Conservation (phyloP, 192 early-diverging fungal genomes). For the Tieghemiomyces parasiticus region DNA sequence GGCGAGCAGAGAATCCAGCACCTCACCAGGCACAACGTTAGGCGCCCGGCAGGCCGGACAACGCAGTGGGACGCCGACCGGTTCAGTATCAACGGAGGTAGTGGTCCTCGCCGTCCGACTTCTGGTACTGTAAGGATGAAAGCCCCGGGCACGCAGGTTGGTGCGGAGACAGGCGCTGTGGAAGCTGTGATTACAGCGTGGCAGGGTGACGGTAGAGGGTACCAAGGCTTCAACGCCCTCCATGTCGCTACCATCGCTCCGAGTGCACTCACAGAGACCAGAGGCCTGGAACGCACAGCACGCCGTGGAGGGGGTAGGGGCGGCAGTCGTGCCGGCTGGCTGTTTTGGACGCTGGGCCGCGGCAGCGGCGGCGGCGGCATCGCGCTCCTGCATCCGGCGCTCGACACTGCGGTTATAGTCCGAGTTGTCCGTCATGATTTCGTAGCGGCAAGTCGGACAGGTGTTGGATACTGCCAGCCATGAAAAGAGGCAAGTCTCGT, state of each 20-base stretch:
- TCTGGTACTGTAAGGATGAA: background rate
- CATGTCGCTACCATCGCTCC: background rate
- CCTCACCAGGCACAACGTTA: background rate
- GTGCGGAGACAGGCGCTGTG: background rate
- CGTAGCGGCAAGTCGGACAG: constrained; percentile 22
- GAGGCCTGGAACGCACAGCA: background rate
- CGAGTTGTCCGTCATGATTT: constrained; percentile 20
- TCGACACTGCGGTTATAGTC: constrained; percentile 19
- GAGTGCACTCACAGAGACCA: background rate
- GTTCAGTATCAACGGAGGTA: background rate
- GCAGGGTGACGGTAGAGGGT: background rate
- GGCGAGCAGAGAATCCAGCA: background rate
- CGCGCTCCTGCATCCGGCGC: constrained; percentile 17
- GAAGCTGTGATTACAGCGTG: background rate
- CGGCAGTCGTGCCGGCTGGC: background rate
- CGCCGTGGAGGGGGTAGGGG: background rate
- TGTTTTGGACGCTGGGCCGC: background rate
- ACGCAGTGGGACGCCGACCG: background rate
- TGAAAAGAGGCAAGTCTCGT: constrained; percentile 17
- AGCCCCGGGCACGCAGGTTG: background rate
- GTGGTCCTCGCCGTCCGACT: background rate
- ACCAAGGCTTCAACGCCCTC: background rate
- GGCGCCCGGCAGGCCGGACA: background rate
- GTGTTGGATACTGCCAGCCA: constrained; percentile 20
- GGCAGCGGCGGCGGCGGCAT: background rate